phyloP scores from a whole-genome alignment of 2,329 filamentous ascomycete genomes.

The Thelonectria blattea region DNA sequence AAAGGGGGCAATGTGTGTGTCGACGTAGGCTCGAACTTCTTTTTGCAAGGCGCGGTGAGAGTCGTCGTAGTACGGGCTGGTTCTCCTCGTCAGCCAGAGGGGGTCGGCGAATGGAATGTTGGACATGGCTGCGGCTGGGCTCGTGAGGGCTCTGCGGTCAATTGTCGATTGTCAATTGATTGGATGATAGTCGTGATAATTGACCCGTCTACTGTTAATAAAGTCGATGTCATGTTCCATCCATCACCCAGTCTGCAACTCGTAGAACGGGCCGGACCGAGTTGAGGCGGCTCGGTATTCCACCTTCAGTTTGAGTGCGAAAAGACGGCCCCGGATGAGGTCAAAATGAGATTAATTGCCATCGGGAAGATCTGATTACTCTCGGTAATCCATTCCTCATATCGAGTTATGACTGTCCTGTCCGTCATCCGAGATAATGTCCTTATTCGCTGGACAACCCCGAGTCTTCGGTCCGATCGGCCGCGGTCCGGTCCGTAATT shows the following conservation, averaged over 20 bases:
- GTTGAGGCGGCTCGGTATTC: no score
- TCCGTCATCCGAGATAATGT: not conserved
- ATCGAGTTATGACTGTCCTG: not conserved
- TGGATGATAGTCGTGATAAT: not conserved
- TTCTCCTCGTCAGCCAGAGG: slow-evolving; percentile 20
- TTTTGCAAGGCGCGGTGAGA: slow-evolving; percentile 21
- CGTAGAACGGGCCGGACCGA: no score
- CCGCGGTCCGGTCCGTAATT: not conserved
- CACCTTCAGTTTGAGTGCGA: no score
- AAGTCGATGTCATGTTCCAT: no score
- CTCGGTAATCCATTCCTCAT: not conserved
- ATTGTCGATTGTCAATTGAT: not conserved
- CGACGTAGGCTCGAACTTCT: slow-evolving; percentile 19
- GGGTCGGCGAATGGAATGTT: slow-evolving; percentile 24
- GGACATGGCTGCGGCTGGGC: slow-evolving; percentile 2
- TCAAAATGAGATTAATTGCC: not conserved
- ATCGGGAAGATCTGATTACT: not conserved
- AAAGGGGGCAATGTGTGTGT: slow-evolving; percentile 8
- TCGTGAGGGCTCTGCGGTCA: no score
- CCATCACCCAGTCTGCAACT: no score
- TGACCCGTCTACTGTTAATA: not conserved
- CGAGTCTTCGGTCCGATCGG: not conserved
- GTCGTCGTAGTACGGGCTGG: slow-evolving; percentile 19
- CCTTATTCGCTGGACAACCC: no score
- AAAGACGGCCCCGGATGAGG: not conserved